Percentiles rank a stretch among this genome's conserved stretches.
These are phyloP conservation scores for Tylopilus felleus DNA, from an alignment of 768 basidiomycete genomes.

Conservation along the genomic window DNA sequence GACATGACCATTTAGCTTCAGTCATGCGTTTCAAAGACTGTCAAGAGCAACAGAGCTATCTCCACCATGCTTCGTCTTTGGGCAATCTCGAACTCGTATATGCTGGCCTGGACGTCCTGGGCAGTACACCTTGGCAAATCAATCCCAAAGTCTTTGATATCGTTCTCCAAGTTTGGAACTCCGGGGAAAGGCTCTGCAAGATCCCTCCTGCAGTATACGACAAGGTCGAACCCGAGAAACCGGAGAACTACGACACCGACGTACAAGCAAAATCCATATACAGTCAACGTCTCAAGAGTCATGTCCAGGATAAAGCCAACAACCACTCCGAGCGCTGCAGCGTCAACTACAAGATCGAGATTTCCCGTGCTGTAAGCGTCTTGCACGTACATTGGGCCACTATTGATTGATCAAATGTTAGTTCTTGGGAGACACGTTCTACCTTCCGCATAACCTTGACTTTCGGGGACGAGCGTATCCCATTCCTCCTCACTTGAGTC, in stretches of 20 bases:
- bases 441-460: conserved; percentile 94
- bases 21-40: conserved; percentile 95
- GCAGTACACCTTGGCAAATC: conserved; percentile 86
- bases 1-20: conserved; percentile 37
- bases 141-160: conserved; percentile 76
- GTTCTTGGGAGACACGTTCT: conserved; percentile 88
- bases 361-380: conserved; percentile 76
- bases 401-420: conserved; percentile 27
- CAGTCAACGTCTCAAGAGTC: conserved; percentile 51
- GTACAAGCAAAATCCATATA: conserved; percentile 54
- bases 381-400: background rate
- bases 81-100: conserved; percentile 84
- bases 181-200: conserved; percentile 76
- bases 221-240: conserved; percentile 56
- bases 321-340: conserved; percentile 91
- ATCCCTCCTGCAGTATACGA: conserved; percentile 75
- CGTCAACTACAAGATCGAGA: conserved; percentile 96
- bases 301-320: conserved; percentile 60
- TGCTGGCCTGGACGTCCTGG: conserved; percentile 86
- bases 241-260: conserved; percentile 44
- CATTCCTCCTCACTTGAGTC: conserved; percentile 91
- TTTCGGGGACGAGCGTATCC: conserved; percentile 98
- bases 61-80: conserved; percentile 66
- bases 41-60: conserved; percentile 75
- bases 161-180: conserved; percentile 82